These are phyloP conservation scores for Pseudopyricularia javanii DNA, from an alignment of 2,329 filamentous ascomycete genomes.

Conservation along the genomic window DNA sequence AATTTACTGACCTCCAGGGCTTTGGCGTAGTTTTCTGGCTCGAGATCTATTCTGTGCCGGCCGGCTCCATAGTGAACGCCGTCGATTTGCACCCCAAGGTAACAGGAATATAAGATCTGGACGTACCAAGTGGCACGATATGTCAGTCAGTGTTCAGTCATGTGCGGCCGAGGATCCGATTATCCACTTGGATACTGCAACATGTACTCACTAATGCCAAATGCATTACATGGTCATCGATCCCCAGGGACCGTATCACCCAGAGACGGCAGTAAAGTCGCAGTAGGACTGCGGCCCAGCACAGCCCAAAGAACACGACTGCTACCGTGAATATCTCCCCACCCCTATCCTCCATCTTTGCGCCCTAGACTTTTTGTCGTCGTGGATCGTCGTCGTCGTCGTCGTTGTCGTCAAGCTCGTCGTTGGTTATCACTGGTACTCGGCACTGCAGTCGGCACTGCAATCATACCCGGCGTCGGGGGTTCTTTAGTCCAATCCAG, in stretches of 20 bases:
- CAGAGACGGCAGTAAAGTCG: slow-evolving; percentile 4
- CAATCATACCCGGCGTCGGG: background rate
- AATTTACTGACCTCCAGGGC: slow-evolving; percentile 1
- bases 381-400: background rate
- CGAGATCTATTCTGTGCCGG: background rate
- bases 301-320: slow-evolving; percentile 4
- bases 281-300: slow-evolving; percentile 4
- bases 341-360: slow-evolving; percentile 4
- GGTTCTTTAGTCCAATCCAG: no score
- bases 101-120: background rate
- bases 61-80: background rate
- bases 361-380: no score
- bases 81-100: background rate
- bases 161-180: background rate
- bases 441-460: background rate
- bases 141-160: background rate
- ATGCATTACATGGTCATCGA: background rate
- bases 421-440: background rate
- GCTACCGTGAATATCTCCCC: slow-evolving; percentile 4
- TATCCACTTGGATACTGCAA: no score
- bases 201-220: background rate
- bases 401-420: background rate
- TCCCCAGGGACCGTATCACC: background rate
- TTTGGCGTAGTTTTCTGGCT: background rate
- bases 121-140: background rate